Evolutionary conservation across 306 rosid genomes (phyloP), one percentile per base, ranked within the genome.

Genomic region (Prosopis cineraria): DNA sequence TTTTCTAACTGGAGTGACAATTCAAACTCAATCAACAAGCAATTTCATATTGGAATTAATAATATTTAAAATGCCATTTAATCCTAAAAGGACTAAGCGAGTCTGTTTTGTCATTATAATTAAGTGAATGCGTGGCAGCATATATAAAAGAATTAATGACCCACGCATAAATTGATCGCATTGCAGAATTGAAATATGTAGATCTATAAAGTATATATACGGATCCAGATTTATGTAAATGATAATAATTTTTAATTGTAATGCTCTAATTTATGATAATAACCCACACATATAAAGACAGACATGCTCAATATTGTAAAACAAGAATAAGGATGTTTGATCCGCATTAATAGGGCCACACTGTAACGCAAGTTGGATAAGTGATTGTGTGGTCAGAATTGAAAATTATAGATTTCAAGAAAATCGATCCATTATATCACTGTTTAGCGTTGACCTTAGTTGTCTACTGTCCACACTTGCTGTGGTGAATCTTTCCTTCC

Each of bases 291-390:
- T 27, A 83, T 77, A 84, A 81, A 53, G 90, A 92, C 97, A 92
- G 87, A 92, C 90, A 92, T 92, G 77, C 95, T 88, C 95, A 52
- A 7, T 52, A 83, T 85, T 87, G 85, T 87, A 76, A 84, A 89
- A 89, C 74, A 50, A 10, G 48, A 89, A 86, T 78, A 76, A 80
- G 76, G 82, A 80, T 29, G 88, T 68, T 50, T 74, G 93, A 89
- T 89, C 93, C 96, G 91, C 82, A 85, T 80, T 85, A 84, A 73
- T 76, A 84, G 95, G 94, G 76, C 76, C 88, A 78, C 70, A 84
- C 79, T 83, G 84, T 79, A 84, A 86, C 69, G 87, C 85, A 84
- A 44, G 39, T 77, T 82, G 82, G 12, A 70, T 69, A 63, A 69
- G 27, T 2, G 59, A 50, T 50, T 20, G 59, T 52, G 8, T 52